Evolutionary conservation across 257 asterid genomes (phyloP).

Genomic region (Fraxinus quadrangulata): DNA sequence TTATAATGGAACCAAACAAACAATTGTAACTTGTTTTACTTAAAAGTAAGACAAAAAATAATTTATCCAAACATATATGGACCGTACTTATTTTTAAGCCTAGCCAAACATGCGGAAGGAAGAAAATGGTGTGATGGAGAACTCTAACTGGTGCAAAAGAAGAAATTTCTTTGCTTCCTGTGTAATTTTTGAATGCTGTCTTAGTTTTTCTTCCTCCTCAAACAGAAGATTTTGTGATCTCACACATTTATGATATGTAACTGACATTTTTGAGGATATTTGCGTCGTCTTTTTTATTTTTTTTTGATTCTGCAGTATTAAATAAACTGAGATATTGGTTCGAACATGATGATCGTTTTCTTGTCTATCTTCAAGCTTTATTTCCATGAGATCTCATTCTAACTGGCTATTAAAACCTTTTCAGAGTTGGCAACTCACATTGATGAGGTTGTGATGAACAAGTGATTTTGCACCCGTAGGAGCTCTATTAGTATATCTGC

Average conservation of each 20-base stretch:
- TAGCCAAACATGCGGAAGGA: not conserved
- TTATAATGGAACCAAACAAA: not conserved
- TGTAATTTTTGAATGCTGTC: not conserved
- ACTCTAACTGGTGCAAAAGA: not conserved
- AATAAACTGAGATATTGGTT: no score
- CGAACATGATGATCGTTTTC: no score
- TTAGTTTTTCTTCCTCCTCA: not conserved
- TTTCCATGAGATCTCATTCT: not conserved
- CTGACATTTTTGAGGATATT: not conserved
- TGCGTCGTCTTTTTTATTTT: not conserved
- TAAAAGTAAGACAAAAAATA: not conserved
- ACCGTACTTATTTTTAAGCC: not conserved
- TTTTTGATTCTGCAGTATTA: not conserved
- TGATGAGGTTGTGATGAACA: conserved; percentile 93
- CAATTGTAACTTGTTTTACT: not conserved
- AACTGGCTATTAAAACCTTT: conserved; percentile 12
- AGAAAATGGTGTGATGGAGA: not conserved
- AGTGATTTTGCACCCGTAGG: conserved; percentile 96
- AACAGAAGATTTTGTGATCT: not conserved
- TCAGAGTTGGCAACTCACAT: conserved; percentile 97
- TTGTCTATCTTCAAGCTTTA: not conserved
- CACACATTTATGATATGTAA: not conserved
- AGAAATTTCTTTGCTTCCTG: not conserved
- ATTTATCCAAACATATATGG: not conserved
- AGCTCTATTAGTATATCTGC: conserved; percentile 98